These are phyloP conservation scores for Metroxylon sagu DNA, from an alignment of 176 grass and related monocot species.

Conservation along the genomic window DNA sequence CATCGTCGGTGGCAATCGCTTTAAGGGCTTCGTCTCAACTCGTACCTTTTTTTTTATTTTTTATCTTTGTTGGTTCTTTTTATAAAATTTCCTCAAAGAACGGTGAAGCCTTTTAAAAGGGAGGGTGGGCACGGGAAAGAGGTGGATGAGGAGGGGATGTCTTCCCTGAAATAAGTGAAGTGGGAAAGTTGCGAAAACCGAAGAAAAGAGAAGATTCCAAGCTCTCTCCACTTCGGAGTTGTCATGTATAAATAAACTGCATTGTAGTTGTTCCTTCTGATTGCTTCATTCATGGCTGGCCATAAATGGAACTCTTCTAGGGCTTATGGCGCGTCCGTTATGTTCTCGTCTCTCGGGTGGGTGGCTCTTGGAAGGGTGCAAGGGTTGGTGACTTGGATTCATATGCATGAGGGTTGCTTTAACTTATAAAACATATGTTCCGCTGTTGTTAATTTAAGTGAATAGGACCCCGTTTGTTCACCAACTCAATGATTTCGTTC, in stretches of 20 bases:
- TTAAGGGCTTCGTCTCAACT: slow-evolving; percentile 28
- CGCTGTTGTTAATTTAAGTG: no score
- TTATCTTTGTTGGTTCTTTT: slow-evolving; percentile 19
- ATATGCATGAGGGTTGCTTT: slow-evolving; percentile 5
- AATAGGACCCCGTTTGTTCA: no score
- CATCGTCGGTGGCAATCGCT: no score
- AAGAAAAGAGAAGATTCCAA: slow-evolving; percentile 48
- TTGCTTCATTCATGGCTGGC: slow-evolving; percentile 18
- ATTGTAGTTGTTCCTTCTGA: slow-evolving; percentile 14
- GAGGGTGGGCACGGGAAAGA: not conserved
- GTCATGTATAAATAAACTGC: slow-evolving; percentile 11
- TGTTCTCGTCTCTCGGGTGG: slow-evolving; percentile 3
- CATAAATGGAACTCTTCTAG: slow-evolving; percentile 9
- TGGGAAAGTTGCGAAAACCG: slow-evolving; percentile 7
- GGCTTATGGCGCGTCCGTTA: not conserved
- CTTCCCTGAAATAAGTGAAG: slow-evolving; percentile 5
- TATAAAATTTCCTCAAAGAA: slow-evolving; percentile 33
- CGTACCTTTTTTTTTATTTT: not conserved
- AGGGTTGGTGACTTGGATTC: slow-evolving; percentile 6
- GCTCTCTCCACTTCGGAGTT: slow-evolving; percentile 4
- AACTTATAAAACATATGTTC: no score
- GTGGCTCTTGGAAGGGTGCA: not conserved
- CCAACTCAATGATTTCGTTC: no score
- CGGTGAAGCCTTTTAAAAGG: slow-evolving; percentile 26
- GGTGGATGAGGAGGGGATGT: not conserved